A percentile compares a stretch with the other conserved stretches of the same genome.
These are phyloP conservation scores for Fusarium haematococcum DNA, from an alignment of 2,329 filamentous ascomycete genomes.

Conservation along the genomic window DNA sequence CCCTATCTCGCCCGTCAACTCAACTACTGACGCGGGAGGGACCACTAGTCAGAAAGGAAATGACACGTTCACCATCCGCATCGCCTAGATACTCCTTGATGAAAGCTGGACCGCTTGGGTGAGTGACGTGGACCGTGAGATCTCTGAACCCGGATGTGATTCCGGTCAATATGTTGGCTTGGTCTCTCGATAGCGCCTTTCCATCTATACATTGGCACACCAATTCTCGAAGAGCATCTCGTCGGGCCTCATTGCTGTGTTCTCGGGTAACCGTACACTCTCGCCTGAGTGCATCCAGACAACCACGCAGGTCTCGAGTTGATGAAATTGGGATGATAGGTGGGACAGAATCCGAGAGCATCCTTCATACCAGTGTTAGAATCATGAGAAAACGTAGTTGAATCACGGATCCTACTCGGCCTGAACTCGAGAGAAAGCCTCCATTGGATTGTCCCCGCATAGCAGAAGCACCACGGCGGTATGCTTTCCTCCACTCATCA, in stretches of 20 bases:
- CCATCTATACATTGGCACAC: slow-evolving; percentile 45
- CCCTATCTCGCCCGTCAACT: background rate
- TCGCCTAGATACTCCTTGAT: slow-evolving; percentile 47
- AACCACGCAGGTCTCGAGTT: slow-evolving; percentile 49
- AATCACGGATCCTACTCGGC: slow-evolving; percentile 48
- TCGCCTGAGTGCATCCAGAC: slow-evolving; percentile 53
- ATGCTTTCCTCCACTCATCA: slow-evolving; percentile 54
- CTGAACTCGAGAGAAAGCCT: slow-evolving; percentile 57
- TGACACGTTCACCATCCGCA: slow-evolving; percentile 44
- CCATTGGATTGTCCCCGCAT: slow-evolving; percentile 46
- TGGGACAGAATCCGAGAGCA: slow-evolving; percentile 48
- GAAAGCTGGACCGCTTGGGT: slow-evolving; percentile 26
- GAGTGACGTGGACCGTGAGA: slow-evolving; percentile 39
- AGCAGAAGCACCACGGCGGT: slow-evolving; percentile 60
- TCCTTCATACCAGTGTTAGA: slow-evolving; percentile 40
- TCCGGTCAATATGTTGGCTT: slow-evolving; percentile 46
- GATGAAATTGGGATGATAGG: slow-evolving; percentile 58
- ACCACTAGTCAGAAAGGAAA: slow-evolving; percentile 46
- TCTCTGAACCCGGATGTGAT: slow-evolving; percentile 43
- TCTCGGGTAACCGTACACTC: slow-evolving; percentile 28
- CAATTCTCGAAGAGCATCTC: slow-evolving; percentile 17
- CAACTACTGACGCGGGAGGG: slow-evolving; percentile 13
- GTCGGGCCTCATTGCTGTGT: background rate
- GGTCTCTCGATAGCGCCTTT: slow-evolving; percentile 39
- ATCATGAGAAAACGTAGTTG: background rate